Evolutionary conservation across 2,329 filamentous ascomycete genomes (phyloP), one percentile per base, ranked within the genome.

Genomic region (Aureobasidium pullulans): DNA sequence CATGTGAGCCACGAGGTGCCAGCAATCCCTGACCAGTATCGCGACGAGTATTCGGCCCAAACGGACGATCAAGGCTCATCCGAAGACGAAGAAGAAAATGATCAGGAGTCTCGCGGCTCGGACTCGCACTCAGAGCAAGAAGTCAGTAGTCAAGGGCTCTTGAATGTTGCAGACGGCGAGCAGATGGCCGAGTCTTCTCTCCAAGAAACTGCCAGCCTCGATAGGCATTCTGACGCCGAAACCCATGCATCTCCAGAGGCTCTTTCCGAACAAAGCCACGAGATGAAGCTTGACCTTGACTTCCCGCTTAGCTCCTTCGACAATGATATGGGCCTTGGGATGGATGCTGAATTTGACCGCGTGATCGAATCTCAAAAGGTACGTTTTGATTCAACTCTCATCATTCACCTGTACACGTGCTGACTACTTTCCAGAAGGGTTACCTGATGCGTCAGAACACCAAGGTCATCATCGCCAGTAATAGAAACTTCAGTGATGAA

Each of bases 391-490:
- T 66, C 43, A 23, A 39, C 43, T 61, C 34, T 36, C 29, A 44
- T 52, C 54, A 13, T 47, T 42, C 39, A 37, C 10, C 50, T 57
- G 32, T 13, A 7, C n/a, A 15, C 15, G 16, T 44, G 16, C 53
- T 50, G 15, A 57, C 31, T 40, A 19, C 9, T 66, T 81, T 80
- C 84, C 88, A 96, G 92, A 92, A 95, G 78, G 94, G 94, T 60
- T 99, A 99, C 70, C 81, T 97, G 47, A 99, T 97, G 93, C 86
- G 94, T 68, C 93, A 99, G 68, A 99, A 97, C 75, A 97, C 93
- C 3, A 97, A 97, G 74, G 83, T 99, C 57, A 90, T 99, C 53
- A 85, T 96, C 52, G 94, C 94, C n/a, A 96, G 87, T 71, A 85
- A 81, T 69, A 80, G 82, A 47, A 74, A 79, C 50, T 77, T 80